Evolutionary conservation across 2,329 filamentous ascomycete genomes (phyloP).

Genomic region (Rutstroemia sp.): DNA sequence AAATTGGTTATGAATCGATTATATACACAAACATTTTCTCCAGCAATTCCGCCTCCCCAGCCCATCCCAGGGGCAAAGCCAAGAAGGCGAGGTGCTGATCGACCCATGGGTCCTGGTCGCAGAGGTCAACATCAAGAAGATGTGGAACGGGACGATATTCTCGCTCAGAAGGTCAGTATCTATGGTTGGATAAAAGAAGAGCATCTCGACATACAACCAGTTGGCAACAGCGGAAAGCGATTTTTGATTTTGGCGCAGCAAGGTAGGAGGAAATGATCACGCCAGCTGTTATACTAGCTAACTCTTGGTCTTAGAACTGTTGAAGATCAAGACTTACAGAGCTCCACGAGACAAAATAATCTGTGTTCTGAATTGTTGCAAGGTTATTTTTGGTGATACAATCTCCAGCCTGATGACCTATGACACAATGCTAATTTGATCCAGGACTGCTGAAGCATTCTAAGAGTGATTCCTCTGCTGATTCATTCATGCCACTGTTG

Average conservation of each 20-base stretch:
- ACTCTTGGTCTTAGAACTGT: conserved; percentile 55
- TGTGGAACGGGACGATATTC: conserved; percentile 90
- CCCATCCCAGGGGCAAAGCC: conserved; percentile 62
- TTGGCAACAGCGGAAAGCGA: conserved; percentile 77
- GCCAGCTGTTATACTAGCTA: neutral
- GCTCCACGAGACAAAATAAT: conserved; percentile 98
- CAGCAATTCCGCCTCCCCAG: conserved; percentile 77
- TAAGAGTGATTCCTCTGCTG: conserved; percentile 89
- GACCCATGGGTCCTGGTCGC: conserved; percentile 69
- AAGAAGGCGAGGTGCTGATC: conserved; percentile 60
- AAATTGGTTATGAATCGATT: conserved; percentile 98
- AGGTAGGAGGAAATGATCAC: conserved; percentile 41
- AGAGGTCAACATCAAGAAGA: conserved; percentile 96
- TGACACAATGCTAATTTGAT: conserved; percentile 15
- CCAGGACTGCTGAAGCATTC: conserved; percentile 79
- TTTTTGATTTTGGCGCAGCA: conserved; percentile 88
- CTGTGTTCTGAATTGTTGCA: conserved; percentile 96
- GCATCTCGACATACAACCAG: conserved; percentile 83
- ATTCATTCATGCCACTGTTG: conserved; percentile 89
- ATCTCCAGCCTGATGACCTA: neutral
- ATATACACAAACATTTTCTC: conserved; percentile 93
- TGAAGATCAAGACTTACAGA: conserved; percentile 95
- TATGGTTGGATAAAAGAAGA: conserved; percentile 93
- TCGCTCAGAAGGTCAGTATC: conserved; percentile 93
- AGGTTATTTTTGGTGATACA: conserved; percentile 83